phyloP scores from a whole-genome alignment of 2,329 filamentous ascomycete species.

The Penicillium sp. region DNA sequence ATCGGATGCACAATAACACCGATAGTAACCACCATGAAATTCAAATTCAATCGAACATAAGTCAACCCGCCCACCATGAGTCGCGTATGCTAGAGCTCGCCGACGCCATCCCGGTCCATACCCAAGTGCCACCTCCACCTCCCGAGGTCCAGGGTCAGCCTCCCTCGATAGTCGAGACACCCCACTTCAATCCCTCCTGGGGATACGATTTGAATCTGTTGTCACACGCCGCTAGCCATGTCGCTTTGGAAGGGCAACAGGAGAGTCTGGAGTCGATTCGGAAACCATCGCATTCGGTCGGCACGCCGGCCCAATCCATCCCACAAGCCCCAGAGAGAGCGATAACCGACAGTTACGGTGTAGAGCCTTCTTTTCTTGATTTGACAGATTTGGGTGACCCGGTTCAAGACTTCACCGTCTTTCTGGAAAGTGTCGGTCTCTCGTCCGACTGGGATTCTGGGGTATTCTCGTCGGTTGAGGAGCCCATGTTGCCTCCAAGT shows the following conservation, averaged over 20 bases:
- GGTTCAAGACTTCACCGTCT: constrained; percentile 48
- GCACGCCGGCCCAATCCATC: constrained; percentile 33
- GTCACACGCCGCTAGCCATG: constrained; percentile 48
- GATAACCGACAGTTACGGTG: constrained; percentile 42
- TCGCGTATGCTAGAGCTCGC: constrained; percentile 45
- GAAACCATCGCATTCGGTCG: constrained; percentile 33
- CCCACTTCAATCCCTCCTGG: constrained; percentile 49
- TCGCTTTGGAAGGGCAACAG: constrained; percentile 46
- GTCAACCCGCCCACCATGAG: constrained; percentile 38
- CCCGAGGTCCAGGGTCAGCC: constrained; percentile 39
- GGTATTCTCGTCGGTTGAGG: constrained; percentile 43
- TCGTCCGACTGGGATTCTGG: constrained; percentile 49
- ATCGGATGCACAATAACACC: constrained; percentile 29
- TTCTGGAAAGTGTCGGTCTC: constrained; percentile 47
- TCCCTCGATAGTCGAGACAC: constrained; percentile 39
- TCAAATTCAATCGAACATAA: constrained; percentile 35
- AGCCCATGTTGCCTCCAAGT: constrained; percentile 35
- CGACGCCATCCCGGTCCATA: constrained; percentile 42
- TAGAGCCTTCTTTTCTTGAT: constrained; percentile 45
- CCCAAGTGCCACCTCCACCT: constrained; percentile 31
- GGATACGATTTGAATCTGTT: constrained; percentile 49
- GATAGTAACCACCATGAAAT: constrained; percentile 31
- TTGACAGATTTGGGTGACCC: constrained; percentile 46
- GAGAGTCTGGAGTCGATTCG: constrained; percentile 38
- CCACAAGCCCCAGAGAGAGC: constrained; percentile 33